Percentiles rank a stretch among this genome's conserved stretches.
Conservation (phyloP, 345 rosid species). For the Syzygium jambos region DNA sequence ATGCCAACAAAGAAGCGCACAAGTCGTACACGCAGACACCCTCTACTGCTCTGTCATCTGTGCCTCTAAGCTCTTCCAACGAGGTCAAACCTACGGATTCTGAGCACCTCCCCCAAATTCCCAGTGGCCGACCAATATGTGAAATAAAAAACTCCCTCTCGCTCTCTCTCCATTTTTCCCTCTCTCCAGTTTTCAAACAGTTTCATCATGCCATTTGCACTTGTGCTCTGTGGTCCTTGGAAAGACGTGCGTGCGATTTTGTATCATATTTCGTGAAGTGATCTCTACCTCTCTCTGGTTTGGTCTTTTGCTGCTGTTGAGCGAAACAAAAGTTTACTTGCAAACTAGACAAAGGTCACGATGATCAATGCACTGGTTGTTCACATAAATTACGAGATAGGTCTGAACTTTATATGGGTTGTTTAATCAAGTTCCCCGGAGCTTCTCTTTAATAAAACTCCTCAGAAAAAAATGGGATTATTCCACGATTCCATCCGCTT, state of each 20-base stretch:
- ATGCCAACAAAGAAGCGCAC: not conserved
- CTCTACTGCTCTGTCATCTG: not conserved
- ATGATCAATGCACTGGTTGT: not conserved
- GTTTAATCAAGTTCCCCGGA: not conserved
- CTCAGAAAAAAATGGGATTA: not conserved
- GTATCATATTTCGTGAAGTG: not conserved
- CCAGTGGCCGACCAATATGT: slow-evolving; percentile 1
- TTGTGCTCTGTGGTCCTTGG: not conserved
- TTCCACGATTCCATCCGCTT: not conserved
- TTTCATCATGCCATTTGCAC: not conserved
- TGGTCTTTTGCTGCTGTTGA: not conserved
- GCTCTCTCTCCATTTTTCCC: not conserved
- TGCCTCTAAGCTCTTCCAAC: not conserved
- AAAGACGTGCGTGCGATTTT: not conserved
- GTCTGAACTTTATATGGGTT: not conserved
- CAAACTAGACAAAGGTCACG: not conserved
- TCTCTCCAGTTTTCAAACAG: not conserved
- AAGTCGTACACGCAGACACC: not conserved
- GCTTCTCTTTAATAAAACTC: not conserved
- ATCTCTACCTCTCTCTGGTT: not conserved
- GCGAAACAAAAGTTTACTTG: not conserved
- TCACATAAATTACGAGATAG: not conserved
- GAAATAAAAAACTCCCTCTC: not conserved
- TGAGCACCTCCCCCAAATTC: not conserved
- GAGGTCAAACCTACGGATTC: slow-evolving; percentile 2